Base-by-base conservation (phyloP, 139 green algal genomes). In the Chloropicon primus region DNA sequence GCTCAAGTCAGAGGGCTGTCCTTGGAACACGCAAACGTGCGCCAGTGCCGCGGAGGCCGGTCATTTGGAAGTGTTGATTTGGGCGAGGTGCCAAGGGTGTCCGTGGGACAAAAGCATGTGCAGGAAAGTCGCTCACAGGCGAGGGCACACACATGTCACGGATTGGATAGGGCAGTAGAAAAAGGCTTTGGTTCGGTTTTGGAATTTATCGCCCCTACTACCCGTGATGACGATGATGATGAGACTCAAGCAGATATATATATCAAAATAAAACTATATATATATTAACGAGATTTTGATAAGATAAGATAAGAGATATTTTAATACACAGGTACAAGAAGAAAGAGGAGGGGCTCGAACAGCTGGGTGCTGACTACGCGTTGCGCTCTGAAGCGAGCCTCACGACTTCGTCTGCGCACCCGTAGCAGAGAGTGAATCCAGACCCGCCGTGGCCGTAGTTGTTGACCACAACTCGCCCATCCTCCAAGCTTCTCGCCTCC, bases 391-490 rank as follows among this genome's bases (percentile, higher is more conserved):
- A 62, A n/a, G 41, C 41, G 41, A 62, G 41, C 10, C 41, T 5
- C 71, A 81, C 53, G 24, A 53, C 77, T 71, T 81, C 53, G 24
- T 77, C 21, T 2, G 62, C 77, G 77, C 77, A 81, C 24, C 77
- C 77, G 27, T 72, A 81, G 62, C 27, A 28, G 1, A 81, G 77
- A 10, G 77, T 81, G 62, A 81, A 28, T 3, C 77, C 77, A 22
- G 77, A 76, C 26, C 77, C 77, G 26, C 77, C 77, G 71, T 81
- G 77, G 1, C 77, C 77, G 26, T 81, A 81, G 77, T 81, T 81
- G 77, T 81, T 72, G 23, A 81, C 71, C 24, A 81, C 53, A 62
- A 62, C 41, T 17, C 41, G 41, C 41, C 41, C 41, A 17, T 62
- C 41, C 5, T 62, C 41, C 10, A 62, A 17, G 10, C 41, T 62